Evolutionary conservation across 805 yeast genomes (phyloP).

Genomic region (Geotrichum ghanense): DNA sequence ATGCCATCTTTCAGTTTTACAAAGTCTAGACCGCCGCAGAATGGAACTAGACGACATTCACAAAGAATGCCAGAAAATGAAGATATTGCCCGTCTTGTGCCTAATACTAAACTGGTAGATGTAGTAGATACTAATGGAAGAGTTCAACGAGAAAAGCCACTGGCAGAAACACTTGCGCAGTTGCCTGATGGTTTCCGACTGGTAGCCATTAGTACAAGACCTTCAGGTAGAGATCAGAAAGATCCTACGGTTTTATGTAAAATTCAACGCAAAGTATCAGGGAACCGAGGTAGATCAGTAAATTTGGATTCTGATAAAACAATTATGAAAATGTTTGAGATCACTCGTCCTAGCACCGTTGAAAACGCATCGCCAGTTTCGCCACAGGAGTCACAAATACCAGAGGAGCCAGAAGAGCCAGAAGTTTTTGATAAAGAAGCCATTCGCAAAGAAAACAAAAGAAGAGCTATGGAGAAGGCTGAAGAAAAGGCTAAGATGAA

Average conservation of each 20-base stretch:
- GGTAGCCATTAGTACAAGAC: slow-evolving; percentile 14
- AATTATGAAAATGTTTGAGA: not conserved
- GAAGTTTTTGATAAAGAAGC: not conserved
- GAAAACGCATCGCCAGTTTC: not conserved
- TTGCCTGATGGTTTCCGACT: slow-evolving; percentile 7
- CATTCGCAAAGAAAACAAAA: not conserved
- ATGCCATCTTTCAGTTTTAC: no score
- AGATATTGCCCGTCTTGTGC: slow-evolving; percentile 16
- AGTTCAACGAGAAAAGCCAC: slow-evolving; percentile 7
- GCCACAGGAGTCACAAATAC: not conserved
- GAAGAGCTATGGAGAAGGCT: slow-evolving; percentile 3
- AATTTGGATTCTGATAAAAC: not conserved
- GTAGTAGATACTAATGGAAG: slow-evolving; percentile 11
- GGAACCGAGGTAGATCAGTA: not conserved
- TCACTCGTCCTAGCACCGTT: not conserved
- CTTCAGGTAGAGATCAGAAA: slow-evolving; percentile 2
- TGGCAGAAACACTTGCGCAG: slow-evolving; percentile 7
- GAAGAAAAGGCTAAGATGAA: not conserved
- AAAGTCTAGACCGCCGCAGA: no score
- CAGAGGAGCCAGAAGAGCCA: not conserved
- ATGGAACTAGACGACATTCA: not conserved
- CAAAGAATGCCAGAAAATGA: slow-evolving; percentile 1
- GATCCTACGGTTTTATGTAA: slow-evolving; percentile 19
- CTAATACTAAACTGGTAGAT: slow-evolving; percentile 11
- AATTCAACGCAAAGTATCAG: slow-evolving; percentile 4